Evolutionary conservation across 192 early-diverging fungal genomes (phyloP).

Genomic region (Anaeromyces robustus): DNA sequence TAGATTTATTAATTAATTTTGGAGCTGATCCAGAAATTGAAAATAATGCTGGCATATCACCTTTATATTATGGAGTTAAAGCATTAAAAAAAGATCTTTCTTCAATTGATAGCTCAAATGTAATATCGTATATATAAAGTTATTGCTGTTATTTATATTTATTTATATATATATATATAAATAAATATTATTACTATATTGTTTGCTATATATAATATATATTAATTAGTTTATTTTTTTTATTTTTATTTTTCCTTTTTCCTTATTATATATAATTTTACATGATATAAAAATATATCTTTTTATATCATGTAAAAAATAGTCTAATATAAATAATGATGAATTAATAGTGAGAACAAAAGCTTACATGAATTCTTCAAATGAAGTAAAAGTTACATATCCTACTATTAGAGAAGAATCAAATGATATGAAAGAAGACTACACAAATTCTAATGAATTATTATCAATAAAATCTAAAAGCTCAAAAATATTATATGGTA

Average conservation of each 20-base stretch:
- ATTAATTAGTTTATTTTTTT: no score
- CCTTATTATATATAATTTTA: no score
- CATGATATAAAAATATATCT: no score
- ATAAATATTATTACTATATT: no score
- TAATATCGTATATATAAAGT: not conserved
- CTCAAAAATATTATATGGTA: not conserved
- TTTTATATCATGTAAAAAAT: no score
- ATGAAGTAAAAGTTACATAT: not conserved
- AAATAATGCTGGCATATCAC: conserved; percentile 62
- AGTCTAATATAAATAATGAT: not conserved
- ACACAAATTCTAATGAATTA: conserved; percentile 5
- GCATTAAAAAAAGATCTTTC: conserved; percentile 4
- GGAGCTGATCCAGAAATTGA: conserved; percentile 57
- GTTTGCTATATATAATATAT: no score
- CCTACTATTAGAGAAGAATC: not conserved
- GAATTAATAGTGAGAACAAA: not conserved
- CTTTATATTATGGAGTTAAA: conserved; percentile 40
- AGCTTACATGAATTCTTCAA: not conserved
- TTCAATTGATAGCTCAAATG: not conserved
- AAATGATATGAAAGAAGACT: conserved; percentile 6
- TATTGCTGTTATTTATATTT: not conserved
- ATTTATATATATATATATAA: no score
- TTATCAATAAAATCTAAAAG: not conserved
- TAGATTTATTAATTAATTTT: conserved; percentile 46
- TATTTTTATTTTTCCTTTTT: no score